Base-by-base conservation (phyloP, 179 eudicot genomes). In the Beta macrorhiza region DNA sequence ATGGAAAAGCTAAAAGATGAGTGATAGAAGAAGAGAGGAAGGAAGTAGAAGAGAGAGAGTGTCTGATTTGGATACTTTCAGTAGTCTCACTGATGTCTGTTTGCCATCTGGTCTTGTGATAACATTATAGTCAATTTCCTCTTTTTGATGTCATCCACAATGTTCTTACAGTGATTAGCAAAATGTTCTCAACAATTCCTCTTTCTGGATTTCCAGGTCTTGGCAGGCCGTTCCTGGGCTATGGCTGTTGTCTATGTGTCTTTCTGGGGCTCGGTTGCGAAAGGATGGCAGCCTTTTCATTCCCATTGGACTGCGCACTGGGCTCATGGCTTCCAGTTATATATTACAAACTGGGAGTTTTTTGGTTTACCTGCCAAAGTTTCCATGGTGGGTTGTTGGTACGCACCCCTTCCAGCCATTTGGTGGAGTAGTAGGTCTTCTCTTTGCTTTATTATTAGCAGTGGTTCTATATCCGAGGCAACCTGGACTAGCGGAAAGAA, bases 231-330 rank as follows among this genome's bases (percentile, higher is more conserved):
- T 97, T 73, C 99, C 99, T 3, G 97, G 99, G 56, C 84, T 97
- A 47, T 94, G 93, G 97, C 81, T 92, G 61, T 76, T 92, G 73
- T 94, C 99, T 42, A 68, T 92, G 67, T 77, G 88, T 69, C 84
- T 97, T 42, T 85, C 98, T 1, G 98, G 99, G 81, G 92, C 87
- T 78, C 89, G 91, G 59, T 79, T 91, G 67, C 90, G 89, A 85
- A 87, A 79, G 80, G 86, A 89, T 81, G 99, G 99, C 52, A 89
- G 97, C 86, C 95, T 97, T 65, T 90, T 86, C 77, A 70, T 87
- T 75, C 93, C 99, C 57, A 88, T 93, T 49, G 99, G 99, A 62
- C 61, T 97, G 57, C 97, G 95, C n/a, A 76, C 98, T 62, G 99
- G 99, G 74, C 89, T 94, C 42, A 83, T 97, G 87, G 84, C 92